Conservation (phyloP, 495 filamentous ascomycete species). For the Xylaria castorea region DNA sequence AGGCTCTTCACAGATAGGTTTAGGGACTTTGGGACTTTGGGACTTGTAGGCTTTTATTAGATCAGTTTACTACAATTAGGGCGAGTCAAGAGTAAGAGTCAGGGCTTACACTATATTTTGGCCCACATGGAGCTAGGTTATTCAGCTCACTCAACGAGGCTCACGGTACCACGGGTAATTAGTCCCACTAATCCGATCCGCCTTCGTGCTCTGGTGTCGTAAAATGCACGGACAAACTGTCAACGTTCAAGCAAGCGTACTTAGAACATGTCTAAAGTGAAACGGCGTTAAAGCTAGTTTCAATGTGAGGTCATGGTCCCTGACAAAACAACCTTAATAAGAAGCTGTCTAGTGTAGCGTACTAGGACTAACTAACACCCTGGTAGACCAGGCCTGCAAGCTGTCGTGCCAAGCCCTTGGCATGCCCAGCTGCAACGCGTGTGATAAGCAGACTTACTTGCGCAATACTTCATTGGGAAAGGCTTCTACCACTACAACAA, state of each 20-base stretch:
- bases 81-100: conserved; percentile 21
- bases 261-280: background rate
- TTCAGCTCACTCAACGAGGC: conserved; percentile 22
- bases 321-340: conserved; percentile 17
- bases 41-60: conserved; percentile 17
- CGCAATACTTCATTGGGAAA: conserved; percentile 1
- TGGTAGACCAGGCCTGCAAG: background rate
- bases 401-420: conserved; percentile 21
- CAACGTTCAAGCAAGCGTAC: background rate
- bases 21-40: background rate
- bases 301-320: conserved; percentile 1
- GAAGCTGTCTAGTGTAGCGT: conserved; percentile 4
- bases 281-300: conserved; percentile 17
- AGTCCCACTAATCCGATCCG: background rate
- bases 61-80: conserved; percentile 21
- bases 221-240: background rate
- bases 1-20: background rate
- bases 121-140: conserved; percentile 13
- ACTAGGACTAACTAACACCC: background rate
- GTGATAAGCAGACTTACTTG: conserved; percentile 21
- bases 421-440: conserved; percentile 12
- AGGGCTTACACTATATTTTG: conserved; percentile 12
- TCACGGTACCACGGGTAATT: conserved; percentile 10
- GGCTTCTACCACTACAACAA: background rate
- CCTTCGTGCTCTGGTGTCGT: background rate